These are phyloP conservation scores for Trapa incisa DNA, from an alignment of 345 rosid genomes.

Conservation along the genomic window DNA sequence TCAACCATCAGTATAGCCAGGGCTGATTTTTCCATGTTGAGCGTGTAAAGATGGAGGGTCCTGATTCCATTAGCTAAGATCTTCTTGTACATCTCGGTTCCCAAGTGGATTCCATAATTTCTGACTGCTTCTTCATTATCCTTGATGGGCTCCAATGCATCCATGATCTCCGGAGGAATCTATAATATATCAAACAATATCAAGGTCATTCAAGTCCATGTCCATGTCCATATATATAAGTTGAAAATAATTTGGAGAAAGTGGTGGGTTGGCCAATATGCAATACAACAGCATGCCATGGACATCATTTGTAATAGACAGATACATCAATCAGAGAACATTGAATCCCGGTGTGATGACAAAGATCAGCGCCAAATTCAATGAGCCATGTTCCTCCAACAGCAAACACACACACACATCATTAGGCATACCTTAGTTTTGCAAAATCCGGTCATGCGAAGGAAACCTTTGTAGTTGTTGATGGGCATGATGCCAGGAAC, in stretches of 20 bases:
- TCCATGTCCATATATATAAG: not conserved
- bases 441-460: constrained; percentile 94
- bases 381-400: not conserved
- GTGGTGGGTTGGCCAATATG: too few relatives aligned
- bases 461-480: constrained; percentile 81
- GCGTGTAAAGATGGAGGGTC: constrained; percentile 77
- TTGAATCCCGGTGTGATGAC: not conserved
- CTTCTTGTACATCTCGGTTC: constrained; percentile 95
- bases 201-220: not conserved
- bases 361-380: not conserved
- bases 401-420: not conserved
- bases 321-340: not conserved
- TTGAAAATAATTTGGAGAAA: too few relatives aligned
- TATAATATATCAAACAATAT: constrained; percentile 12
- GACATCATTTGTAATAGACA: too few relatives aligned
- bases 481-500: constrained; percentile 99
- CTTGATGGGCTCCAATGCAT: constrained; percentile 90
- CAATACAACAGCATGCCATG: too few relatives aligned
- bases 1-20: constrained; percentile 69
- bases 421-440: constrained; percentile 56
- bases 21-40: constrained; percentile 94
- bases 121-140: constrained; percentile 96
- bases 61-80: constrained; percentile 81
- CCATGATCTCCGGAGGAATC: constrained; percentile 75
- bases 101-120: constrained; percentile 86